phyloP scores from a whole-genome alignment of 2,329 filamentous ascomycete species.

The Drechslerella dactyloides region DNA sequence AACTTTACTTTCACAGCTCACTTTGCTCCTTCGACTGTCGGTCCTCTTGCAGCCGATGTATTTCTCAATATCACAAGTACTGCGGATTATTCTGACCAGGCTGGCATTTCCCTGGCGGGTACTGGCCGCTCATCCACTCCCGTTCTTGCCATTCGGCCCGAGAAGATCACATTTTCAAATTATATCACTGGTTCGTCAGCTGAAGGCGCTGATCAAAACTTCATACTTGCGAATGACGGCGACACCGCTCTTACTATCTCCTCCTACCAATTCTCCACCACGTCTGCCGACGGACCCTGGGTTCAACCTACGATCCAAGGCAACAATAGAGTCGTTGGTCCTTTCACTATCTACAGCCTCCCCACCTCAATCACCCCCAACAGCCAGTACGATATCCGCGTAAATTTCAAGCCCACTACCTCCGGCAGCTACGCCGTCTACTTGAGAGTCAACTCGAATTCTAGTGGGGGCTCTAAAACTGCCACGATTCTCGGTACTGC shows the following conservation, averaged over 20 bases:
- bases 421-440: conserved; percentile 63
- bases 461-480: conserved; percentile 63
- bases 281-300: conserved; percentile 61
- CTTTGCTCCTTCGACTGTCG: conserved; percentile 62
- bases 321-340: conserved; percentile 57
- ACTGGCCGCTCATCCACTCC: conserved; percentile 62
- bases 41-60: conserved; percentile 62
- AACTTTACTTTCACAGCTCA: conserved; percentile 60
- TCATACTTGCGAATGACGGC: conserved; percentile 64
- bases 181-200: conserved; percentile 60
- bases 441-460: conserved; percentile 62
- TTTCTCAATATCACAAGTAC: conserved; percentile 61
- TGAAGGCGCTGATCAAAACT: conserved; percentile 59
- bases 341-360: conserved; percentile 63
- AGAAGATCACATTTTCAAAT: conserved; percentile 62
- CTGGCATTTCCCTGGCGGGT: conserved; percentile 62
- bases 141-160: conserved; percentile 62
- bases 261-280: conserved; percentile 60
- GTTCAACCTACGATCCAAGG: conserved; percentile 57
- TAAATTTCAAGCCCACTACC: conserved; percentile 62
- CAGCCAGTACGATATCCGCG: conserved; percentile 59
- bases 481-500: conserved; percentile 63
- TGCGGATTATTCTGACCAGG: conserved; percentile 61
- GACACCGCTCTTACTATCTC: conserved; percentile 61
- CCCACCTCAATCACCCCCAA: conserved; percentile 60